phyloP scores from a whole-genome alignment of 805 yeast genomes.

The Kodamaea lidongshanica region DNA sequence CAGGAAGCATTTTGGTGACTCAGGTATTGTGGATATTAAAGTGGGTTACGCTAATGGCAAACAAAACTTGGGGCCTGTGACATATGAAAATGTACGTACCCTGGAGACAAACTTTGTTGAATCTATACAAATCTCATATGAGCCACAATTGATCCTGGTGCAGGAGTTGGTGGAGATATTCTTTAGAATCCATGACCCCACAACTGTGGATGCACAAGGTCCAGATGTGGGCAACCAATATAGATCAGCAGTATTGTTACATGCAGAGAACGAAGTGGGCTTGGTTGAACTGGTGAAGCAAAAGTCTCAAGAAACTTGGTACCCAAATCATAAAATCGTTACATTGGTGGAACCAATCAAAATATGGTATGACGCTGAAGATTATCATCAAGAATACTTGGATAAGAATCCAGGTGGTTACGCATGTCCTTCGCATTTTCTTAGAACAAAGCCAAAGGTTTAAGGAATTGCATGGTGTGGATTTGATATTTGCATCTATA shows the following conservation, averaged over 20 bases:
- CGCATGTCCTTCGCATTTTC: conserved; percentile 83
- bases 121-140: conserved; percentile 74
- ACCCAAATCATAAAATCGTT: conserved; percentile 58
- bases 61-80: conserved; percentile 38
- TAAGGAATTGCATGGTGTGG: conserved; percentile 10
- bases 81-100: conserved; percentile 65
- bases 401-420: conserved; percentile 79
- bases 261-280: conserved; percentile 43
- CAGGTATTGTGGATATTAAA: conserved; percentile 65
- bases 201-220: conserved; percentile 77
- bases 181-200: conserved; percentile 92
- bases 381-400: conserved; percentile 82
- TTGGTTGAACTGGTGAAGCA: conserved; percentile 43
- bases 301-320: conserved; percentile 67
- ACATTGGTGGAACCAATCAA: conserved; percentile 65
- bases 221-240: conserved; percentile 87
- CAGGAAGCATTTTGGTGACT: conserved; percentile 57
- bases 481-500: not conserved
- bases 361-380: conserved; percentile 90
- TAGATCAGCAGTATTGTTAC: conserved; percentile 74
- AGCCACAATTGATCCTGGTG: conserved; percentile 57
- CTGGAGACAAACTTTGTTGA: conserved; percentile 79
- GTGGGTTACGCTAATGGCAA: conserved; percentile 91
- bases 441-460: conserved; percentile 56
- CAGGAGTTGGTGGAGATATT: conserved; percentile 72